Evolutionary conservation across 2,329 filamentous ascomycete genomes (phyloP).

Genomic region (Talaromyces albobiverticillius): DNA sequence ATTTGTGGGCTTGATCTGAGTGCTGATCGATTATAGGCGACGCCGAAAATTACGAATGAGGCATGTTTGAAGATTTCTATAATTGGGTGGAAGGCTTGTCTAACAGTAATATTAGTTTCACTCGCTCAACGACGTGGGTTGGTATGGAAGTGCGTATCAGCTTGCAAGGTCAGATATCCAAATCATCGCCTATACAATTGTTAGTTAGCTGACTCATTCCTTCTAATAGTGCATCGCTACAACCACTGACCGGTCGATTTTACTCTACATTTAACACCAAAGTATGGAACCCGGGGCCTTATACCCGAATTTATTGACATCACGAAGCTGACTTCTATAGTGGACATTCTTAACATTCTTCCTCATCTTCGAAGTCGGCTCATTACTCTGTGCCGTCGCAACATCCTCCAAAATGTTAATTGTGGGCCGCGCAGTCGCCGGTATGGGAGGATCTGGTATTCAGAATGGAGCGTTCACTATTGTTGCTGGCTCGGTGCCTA

Average conservation of each 20-base stretch:
- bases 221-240: constrained; percentile 44
- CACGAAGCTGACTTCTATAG: constrained; percentile 22
- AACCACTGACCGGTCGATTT: constrained; percentile 53
- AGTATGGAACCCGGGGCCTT: neutral
- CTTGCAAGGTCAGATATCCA: neutral
- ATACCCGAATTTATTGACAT: neutral
- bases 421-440: constrained; percentile 22
- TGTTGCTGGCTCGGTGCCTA: constrained; percentile 15
- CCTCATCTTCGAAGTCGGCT: constrained; percentile 25
- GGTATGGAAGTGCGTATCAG: constrained; percentile 34
- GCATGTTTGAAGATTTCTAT: neutral
- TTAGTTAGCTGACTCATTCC: constrained; percentile 28
- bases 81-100: neutral
- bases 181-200: no score
- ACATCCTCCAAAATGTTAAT: constrained; percentile 23
- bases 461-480: constrained; percentile 22
- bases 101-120: constrained; percentile 22
- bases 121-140: constrained; percentile 33
- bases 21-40: constrained; percentile 28
- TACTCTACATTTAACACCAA: constrained; percentile 41
- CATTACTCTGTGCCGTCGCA: constrained; percentile 24
- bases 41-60: constrained; percentile 49
- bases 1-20: neutral
- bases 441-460: constrained; percentile 20
- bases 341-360: constrained; percentile 24